Conservation (phyloP, 2,329 filamentous ascomycete genomes). For the Penicillium sp. region DNA sequence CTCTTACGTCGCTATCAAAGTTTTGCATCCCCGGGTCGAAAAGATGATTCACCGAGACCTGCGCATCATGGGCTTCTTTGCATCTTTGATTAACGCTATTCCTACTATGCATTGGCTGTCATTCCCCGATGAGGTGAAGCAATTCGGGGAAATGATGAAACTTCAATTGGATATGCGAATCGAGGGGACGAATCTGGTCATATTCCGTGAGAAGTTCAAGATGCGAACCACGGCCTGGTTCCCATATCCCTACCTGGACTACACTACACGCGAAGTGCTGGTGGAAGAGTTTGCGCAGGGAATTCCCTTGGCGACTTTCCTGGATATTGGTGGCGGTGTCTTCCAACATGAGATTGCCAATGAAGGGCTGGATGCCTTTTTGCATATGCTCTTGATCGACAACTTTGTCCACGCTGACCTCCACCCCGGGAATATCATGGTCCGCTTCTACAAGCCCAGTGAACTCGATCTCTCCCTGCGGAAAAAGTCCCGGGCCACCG, state of each 20-base stretch:
- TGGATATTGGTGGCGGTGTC: slow-evolving; percentile 83
- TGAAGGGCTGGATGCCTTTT: slow-evolving; percentile 89
- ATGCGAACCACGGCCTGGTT: slow-evolving; percentile 92
- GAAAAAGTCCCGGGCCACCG: slow-evolving; percentile 37
- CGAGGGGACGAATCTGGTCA: slow-evolving; percentile 78
- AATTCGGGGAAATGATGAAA: slow-evolving; percentile 98
- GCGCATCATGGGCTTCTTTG: slow-evolving; percentile 91
- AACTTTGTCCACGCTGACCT: slow-evolving; percentile 97
- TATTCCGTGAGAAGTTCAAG: slow-evolving; percentile 86
- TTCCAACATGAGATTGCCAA: slow-evolving; percentile 93
- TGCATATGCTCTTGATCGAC: slow-evolving; percentile 93
- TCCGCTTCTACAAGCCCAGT: slow-evolving; percentile 86
- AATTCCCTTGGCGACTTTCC: slow-evolving; percentile 81
- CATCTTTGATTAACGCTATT: slow-evolving; percentile 71
- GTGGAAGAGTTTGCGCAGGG: slow-evolving; percentile 95
- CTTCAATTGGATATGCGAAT: slow-evolving; percentile 94
- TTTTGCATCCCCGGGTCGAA: slow-evolving; percentile 87
- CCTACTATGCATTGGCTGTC: slow-evolving; percentile 97
- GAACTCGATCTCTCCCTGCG: slow-evolving; percentile 59
- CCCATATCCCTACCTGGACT: slow-evolving; percentile 86
- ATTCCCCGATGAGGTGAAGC: slow-evolving; percentile 83
- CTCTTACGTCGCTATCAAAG: slow-evolving; percentile 89
- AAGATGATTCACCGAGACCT: slow-evolving; percentile 84
- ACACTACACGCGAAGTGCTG: slow-evolving; percentile 84
- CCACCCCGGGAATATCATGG: slow-evolving; percentile 98